A percentile compares a stretch with the other conserved stretches of the same genome.
phyloP scores from a whole-genome alignment of 441 rosid species.

The Brassica hybrid region DNA sequence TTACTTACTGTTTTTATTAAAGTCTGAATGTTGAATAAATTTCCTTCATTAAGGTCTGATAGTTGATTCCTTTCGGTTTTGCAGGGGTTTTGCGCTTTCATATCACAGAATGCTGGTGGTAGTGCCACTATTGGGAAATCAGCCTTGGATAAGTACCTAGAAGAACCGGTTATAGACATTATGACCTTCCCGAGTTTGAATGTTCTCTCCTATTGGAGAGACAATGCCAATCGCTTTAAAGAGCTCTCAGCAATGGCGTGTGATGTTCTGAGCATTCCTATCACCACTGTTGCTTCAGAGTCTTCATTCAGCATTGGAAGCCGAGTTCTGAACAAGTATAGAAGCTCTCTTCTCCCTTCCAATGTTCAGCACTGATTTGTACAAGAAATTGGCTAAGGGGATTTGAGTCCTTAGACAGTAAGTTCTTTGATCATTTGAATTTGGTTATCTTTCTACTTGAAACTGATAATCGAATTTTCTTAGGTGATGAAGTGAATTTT shows the following conservation, averaged over 20 bases:
- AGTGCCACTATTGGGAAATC: not conserved
- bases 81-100: not conserved
- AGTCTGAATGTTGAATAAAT: no score
- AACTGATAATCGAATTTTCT: no score
- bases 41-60: no score
- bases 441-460: no score
- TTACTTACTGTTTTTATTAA: no score
- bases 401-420: not conserved
- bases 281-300: not conserved
- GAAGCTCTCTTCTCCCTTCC: not conserved
- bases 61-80: no score
- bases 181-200: not conserved
- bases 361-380: not conserved
- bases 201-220: not conserved
- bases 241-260: not conserved
- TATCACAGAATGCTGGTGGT: not conserved
- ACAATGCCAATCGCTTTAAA: not conserved
- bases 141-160: not conserved
- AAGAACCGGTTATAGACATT: not conserved
- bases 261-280: not conserved
- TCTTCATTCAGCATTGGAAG: not conserved
- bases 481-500: no score
- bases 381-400: not conserved
- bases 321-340: not conserved
- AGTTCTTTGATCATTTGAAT: not conserved